Percentiles rank a stretch among this genome's conserved stretches.
These are phyloP conservation scores for Delonix regia DNA, from an alignment of 306 rosid genomes.

Conservation along the genomic window DNA sequence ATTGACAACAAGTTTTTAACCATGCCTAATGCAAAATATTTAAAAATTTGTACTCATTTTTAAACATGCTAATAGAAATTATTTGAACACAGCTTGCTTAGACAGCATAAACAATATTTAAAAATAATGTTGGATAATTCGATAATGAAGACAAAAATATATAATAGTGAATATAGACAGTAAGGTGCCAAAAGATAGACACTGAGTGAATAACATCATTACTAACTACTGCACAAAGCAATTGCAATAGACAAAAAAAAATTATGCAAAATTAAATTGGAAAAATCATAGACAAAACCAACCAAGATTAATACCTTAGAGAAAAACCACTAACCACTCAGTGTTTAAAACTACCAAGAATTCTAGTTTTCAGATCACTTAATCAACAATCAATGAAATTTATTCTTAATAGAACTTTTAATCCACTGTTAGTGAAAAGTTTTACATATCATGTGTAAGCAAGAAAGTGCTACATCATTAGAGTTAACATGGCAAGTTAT, in stretches of 20 bases:
- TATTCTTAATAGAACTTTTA: background rate
- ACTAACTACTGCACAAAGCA: background rate
- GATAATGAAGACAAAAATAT: too few relatives aligned
- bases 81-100: too few relatives aligned
- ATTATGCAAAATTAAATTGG: background rate
- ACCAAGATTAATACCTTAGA: conserved; percentile 16
- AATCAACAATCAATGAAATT: conserved; percentile 15
- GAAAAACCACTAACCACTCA: conserved; percentile 11
- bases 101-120: too few relatives aligned
- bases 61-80: too few relatives aligned
- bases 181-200: background rate
- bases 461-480: background rate
- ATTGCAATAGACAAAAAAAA: conserved; percentile 7
- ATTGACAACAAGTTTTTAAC: too few relatives aligned
- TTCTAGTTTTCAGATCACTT: conserved; percentile 1
- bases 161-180: background rate
- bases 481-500: background rate
- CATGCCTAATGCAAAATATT: too few relatives aligned
- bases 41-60: too few relatives aligned
- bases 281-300: conserved; percentile 4
- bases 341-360: background rate
- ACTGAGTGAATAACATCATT: conserved; percentile 13
- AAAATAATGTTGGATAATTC: too few relatives aligned
- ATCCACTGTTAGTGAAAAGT: background rate
- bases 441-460: background rate